phyloP scores from a whole-genome alignment of 371 early-diverging fungal species.

The Syncephalastrum racemosum region DNA sequence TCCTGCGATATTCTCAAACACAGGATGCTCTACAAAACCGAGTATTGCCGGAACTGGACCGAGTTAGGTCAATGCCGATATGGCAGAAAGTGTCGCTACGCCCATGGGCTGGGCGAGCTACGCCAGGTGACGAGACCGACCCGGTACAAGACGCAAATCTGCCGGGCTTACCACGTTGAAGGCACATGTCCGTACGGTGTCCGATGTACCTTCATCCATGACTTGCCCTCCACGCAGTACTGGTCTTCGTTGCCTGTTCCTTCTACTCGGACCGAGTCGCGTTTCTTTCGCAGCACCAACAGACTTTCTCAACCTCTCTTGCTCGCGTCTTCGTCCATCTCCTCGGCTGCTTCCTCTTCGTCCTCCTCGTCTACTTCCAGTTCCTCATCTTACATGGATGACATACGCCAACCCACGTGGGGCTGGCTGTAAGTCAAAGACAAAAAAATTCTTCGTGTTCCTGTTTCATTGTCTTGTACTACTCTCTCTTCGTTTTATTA shows the following conservation, averaged over 20 bases:
- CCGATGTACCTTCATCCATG: slow-evolving; percentile 96
- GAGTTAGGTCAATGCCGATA: slow-evolving; percentile 90
- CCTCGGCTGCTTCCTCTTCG: slow-evolving; percentile 2
- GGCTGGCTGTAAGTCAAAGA: too few relatives aligned
- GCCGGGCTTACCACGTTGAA: slow-evolving; percentile 85
- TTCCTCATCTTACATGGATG: too few relatives aligned
- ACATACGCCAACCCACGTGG: too few relatives aligned
- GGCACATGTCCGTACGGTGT: slow-evolving; percentile 94
- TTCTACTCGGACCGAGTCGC: slow-evolving; percentile 17
- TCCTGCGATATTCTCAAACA: slow-evolving; percentile 43
- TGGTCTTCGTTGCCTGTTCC: slow-evolving; percentile 14
- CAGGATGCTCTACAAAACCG: slow-evolving; percentile 90
- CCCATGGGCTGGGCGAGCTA: slow-evolving; percentile 85
- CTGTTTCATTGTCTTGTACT: too few relatives aligned
- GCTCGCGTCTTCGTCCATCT: neutral
- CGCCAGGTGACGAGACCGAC: slow-evolving; percentile 86
- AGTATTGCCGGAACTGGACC: slow-evolving; percentile 89
- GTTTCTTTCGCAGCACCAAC: slow-evolving; percentile 14
- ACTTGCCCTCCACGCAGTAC: slow-evolving; percentile 6
- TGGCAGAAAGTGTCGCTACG: slow-evolving; percentile 95
- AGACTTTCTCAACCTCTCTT: slow-evolving; percentile 1
- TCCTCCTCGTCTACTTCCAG: neutral
- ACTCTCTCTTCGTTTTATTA: too few relatives aligned
- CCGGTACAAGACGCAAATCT: slow-evolving; percentile 92
- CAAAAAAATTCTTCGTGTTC: too few relatives aligned